Conservation (phyloP, 768 basidiomycete species). For the Xerocomus brunneocitrinus region DNA sequence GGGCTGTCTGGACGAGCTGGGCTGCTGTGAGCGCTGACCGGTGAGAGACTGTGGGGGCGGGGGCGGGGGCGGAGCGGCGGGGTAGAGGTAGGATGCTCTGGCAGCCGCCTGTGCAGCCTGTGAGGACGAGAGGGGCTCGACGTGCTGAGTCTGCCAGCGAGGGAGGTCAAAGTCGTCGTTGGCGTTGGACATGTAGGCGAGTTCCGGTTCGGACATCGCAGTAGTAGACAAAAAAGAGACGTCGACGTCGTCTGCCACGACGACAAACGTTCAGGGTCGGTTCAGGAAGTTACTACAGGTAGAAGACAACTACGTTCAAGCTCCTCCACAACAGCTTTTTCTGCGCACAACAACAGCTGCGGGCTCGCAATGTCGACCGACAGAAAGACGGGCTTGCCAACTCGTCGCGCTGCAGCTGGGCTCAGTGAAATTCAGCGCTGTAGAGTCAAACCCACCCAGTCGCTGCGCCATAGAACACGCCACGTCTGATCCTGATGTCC, state of each 20-base stretch:
- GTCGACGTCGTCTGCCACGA: constrained; percentile 17
- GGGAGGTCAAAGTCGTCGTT: constrained; percentile 80
- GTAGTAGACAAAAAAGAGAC: neutral
- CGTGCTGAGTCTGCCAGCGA: constrained; percentile 48
- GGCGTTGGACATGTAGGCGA: constrained; percentile 67
- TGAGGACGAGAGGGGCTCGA: constrained; percentile 50
- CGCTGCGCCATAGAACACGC: constrained; percentile 75
- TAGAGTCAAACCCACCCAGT: constrained; percentile 51
- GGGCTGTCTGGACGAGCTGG: constrained; percentile 47
- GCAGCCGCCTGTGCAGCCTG: constrained; percentile 51
- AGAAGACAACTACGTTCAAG: neutral
- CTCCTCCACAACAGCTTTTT: constrained; percentile 51
- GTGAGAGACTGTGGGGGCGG: constrained; percentile 45
- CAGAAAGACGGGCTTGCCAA: constrained; percentile 66
- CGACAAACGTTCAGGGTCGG: constrained; percentile 30
- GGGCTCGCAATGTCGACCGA: constrained; percentile 57
- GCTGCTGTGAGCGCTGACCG: constrained; percentile 45
- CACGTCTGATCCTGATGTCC: constrained; percentile 55
- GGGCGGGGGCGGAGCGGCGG: constrained; percentile 36
- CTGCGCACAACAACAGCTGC: constrained; percentile 50
- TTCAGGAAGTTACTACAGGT: constrained; percentile 4
- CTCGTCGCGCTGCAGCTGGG: constrained; percentile 50
- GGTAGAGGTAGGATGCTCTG: constrained; percentile 52
- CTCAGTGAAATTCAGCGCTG: neutral
- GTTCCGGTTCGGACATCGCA: constrained; percentile 69